phyloP scores from a whole-genome alignment of 1,284 basidiomycete species.

The Trichosporon sp. region DNA sequence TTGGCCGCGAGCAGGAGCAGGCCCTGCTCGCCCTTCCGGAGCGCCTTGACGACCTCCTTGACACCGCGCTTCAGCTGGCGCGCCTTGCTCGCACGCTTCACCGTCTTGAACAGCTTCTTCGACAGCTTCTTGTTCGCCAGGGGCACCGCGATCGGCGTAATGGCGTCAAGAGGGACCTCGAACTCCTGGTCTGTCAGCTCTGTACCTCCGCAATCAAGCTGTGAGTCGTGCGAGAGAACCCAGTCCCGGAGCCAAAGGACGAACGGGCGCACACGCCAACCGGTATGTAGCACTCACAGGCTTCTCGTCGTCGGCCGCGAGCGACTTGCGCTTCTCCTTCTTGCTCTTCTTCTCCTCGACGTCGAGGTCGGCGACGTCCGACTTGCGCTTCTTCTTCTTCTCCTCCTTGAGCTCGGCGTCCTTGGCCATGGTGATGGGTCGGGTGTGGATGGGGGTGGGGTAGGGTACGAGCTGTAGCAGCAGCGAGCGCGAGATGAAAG shows the following conservation, averaged over 20 bases:
- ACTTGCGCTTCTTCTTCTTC: conserved; percentile 53
- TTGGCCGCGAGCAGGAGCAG: conserved; percentile 91
- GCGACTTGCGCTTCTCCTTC: conserved; percentile 52
- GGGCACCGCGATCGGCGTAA: conserved; percentile 84
- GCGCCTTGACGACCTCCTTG: conserved; percentile 93
- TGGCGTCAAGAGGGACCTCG: conserved; percentile 68
- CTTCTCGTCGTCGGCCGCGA: conserved; percentile 44
- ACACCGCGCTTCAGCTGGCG: conserved; percentile 91
- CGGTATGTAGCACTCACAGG: conserved; percentile 18
- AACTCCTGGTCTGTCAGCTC: conserved; percentile 46
- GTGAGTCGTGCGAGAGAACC: neutral
- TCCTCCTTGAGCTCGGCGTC: conserved; percentile 46
- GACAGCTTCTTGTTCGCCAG: conserved; percentile 84
- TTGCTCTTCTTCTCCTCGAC: conserved; percentile 49
- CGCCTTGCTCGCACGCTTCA: conserved; percentile 88
- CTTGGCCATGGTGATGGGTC: conserved; percentile 44
- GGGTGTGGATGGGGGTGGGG: conserved; percentile 10
- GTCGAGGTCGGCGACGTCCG: conserved; percentile 41
- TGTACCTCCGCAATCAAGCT: neutral
- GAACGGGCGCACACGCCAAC: conserved; percentile 30
- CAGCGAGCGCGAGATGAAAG: neutral
- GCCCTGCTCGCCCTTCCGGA: conserved; percentile 91
- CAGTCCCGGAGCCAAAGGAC: too few species aligned
- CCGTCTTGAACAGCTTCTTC: conserved; percentile 87
- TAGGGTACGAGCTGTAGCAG: conserved; percentile 6